Evolutionary conservation across 2,329 filamentous ascomycete species (phyloP), one percentile per base, ranked within the genome.

Genomic region (Penicillium sp.): DNA sequence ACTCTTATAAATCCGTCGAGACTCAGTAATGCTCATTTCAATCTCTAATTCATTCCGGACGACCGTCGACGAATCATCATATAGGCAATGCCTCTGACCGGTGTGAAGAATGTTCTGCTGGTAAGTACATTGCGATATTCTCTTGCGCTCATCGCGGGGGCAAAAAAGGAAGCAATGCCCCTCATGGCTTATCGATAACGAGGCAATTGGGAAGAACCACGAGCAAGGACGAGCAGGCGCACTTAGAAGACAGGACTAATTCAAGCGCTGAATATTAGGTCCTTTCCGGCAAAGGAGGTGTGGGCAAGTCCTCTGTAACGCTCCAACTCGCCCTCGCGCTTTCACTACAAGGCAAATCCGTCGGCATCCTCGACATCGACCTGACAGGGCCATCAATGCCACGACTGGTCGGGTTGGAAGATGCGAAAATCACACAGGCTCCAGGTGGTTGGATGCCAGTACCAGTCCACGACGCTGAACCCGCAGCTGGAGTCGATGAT

Each of bases 231-330:
- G 30, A 12, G 13, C 3, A n/a, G 25, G 41, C 35, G 16, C 39
- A 18, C 18, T 44, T 28, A 22, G 13, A 34, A 33, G 12, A 12
- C 13, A 29, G 36, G 14, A 41, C 40, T 33, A 18, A 53, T 18
- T 4, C 27, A 18, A 3, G 10, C 13, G 19, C 11, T 16, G 31
- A 55, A 57, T 38, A 25, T 58, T 43, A 81, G 75, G 80, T 92
- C 55, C 86, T 99, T 40, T 97, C 93, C 11, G 93, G 93, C 62
- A 99, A 99, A 80, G 93, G 93, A 65, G 93, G 93, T 61, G 93
- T 99, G 16, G 93, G 93, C 50, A 99, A 99, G 77, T 97, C 92
- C 36, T 95, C 90, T 44, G 85, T 96, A n/a, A 97, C 93, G 0
- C 95, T 92, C 1, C 93, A 99, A 70, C 84, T 99, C 13, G 93